Conservation (phyloP, 441 rosid genomes). For the Populus hybrid region DNA sequence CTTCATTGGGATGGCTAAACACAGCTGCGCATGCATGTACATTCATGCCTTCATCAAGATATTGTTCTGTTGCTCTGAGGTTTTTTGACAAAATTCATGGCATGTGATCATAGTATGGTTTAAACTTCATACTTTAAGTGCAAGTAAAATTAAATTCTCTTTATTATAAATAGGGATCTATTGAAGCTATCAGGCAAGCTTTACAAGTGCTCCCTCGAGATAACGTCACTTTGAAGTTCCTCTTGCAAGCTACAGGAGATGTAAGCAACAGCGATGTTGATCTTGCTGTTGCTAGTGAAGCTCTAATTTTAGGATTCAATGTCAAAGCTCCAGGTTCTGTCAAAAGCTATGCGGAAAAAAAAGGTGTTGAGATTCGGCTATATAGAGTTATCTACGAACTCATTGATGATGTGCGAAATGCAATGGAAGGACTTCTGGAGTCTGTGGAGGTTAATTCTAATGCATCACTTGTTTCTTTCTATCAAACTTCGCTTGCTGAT, state of each 20-base stretch:
- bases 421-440: conserved; percentile 98
- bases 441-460: conserved; percentile 68
- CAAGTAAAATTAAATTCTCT: conserved; percentile 17
- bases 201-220: conserved; percentile 87
- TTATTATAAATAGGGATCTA: conserved; percentile 73
- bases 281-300: conserved; percentile 89
- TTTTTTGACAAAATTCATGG: conserved; percentile 4
- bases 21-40: background rate
- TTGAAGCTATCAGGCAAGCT: conserved; percentile 93
- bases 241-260: conserved; percentile 90
- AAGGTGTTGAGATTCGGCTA: conserved; percentile 92
- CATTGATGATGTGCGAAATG: conserved; percentile 83
- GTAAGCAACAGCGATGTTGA: conserved; percentile 83
- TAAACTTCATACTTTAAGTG: background rate
- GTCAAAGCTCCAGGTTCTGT: conserved; percentile 79
- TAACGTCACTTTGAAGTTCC: conserved; percentile 84
- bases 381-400: conserved; percentile 93
- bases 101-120: background rate
- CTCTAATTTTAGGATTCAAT: conserved; percentile 84
- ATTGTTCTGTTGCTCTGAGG: background rate
- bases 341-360: conserved; percentile 75
- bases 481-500: background rate
- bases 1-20: background rate
- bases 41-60: background rate
- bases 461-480: background rate